These are phyloP conservation scores for Phytophthora palmivora DNA, from an alignment of 352 stramenopile genomes.

Conservation along the genomic window DNA sequence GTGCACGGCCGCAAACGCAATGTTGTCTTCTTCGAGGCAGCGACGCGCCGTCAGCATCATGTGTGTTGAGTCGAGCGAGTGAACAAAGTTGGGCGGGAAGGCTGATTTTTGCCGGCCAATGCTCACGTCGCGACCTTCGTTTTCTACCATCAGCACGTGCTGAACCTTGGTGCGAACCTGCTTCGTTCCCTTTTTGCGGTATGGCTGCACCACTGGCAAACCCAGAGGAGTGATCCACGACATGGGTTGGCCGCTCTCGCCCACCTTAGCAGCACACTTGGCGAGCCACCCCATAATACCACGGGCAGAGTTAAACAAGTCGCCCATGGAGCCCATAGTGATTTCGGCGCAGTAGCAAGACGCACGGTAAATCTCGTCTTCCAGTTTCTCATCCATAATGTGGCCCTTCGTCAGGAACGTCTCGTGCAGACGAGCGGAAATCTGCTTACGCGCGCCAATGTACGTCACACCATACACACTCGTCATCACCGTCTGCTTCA, in stretches of 20 bases:
- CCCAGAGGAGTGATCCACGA: constrained; percentile 98
- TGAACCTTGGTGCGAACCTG: constrained; percentile 89
- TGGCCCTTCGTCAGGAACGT: constrained; percentile 82
- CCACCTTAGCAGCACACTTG: constrained; percentile 76
- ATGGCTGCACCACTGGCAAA: constrained; percentile 99
- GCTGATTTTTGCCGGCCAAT: constrained; percentile 93
- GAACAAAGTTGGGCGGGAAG: constrained; percentile 99
- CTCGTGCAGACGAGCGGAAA: constrained; percentile 96
- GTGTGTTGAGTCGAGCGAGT: constrained; percentile 99
- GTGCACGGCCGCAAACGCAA: constrained; percentile 98
- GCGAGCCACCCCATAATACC: constrained; percentile 95
- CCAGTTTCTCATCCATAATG: constrained; percentile 77
- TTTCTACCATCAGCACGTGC: constrained; percentile 89
- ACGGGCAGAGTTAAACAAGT: constrained; percentile 96
- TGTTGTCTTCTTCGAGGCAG: constrained; percentile 92
- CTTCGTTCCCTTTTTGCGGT: constrained; percentile 87
- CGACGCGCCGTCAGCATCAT: constrained; percentile 98
- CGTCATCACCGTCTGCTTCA: constrained; percentile 99
- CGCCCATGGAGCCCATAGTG: constrained; percentile 97
- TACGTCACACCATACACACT: constrained; percentile 99
- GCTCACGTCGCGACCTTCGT: constrained; percentile 66
- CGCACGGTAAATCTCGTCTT: constrained; percentile 89
- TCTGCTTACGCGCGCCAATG: constrained; percentile 98
- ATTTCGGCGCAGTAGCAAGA: constrained; percentile 94
- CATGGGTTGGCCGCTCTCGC: constrained; percentile 93